phyloP scores from a whole-genome alignment of 2,329 filamentous ascomycete species.

The Alternaria infectoria region DNA sequence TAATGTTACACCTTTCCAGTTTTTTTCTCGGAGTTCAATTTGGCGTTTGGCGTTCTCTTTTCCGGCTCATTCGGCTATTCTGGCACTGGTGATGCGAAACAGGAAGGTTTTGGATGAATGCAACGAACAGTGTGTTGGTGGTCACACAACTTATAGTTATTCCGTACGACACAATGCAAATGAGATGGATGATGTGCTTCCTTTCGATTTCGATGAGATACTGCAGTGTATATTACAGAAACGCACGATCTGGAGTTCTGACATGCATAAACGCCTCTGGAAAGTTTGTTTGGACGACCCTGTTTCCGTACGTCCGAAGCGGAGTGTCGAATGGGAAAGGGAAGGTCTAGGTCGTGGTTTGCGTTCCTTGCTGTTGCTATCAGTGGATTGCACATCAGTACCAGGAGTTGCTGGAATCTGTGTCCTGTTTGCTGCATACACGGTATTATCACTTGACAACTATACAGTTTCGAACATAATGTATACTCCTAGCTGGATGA shows the following conservation, averaged over 20 bases:
- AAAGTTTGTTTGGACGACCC: background rate
- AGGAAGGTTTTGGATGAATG: conserved; percentile 6
- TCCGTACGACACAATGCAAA: background rate
- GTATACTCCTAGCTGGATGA: background rate
- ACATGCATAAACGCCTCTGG: background rate
- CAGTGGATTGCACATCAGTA: background rate
- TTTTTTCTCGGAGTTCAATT: background rate
- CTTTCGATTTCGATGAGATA: background rate
- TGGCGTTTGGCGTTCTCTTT: background rate
- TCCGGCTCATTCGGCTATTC: conserved; percentile 4
- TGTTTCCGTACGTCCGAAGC: background rate
- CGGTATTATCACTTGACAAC: background rate
- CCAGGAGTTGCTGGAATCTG: background rate
- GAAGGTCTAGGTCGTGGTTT: background rate
- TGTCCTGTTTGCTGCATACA: background rate
- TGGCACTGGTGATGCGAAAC: background rate
- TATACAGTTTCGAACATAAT: background rate
- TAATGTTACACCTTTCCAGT: background rate
- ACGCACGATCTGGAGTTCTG: background rate
- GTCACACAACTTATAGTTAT: conserved; percentile 7
- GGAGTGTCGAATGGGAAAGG: background rate
- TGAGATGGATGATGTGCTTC: background rate
- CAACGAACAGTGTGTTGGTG: background rate
- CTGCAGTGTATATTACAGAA: conserved; percentile 1
- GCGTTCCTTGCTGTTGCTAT: background rate